A percentile compares a stretch with the other conserved stretches of the same genome.
Conservation (phyloP, 106 monocot species). For the Phalaenopsis equestris region DNA sequence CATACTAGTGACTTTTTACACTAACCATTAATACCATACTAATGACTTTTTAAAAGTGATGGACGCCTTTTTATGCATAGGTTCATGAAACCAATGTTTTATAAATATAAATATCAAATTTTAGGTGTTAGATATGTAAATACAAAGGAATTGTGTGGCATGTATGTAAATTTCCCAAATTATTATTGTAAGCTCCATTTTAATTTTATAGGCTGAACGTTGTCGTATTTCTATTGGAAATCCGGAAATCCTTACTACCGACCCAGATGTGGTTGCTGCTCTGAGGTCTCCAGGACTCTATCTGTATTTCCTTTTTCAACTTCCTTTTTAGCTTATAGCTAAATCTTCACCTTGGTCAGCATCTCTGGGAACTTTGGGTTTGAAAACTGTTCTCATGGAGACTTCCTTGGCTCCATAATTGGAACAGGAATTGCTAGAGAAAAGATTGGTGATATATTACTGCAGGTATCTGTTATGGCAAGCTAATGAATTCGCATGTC, state of each 20-base stretch:
- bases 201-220: conserved; percentile 63
- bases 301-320: background rate
- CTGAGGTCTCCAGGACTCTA: conserved; percentile 42
- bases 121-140: no score
- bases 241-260: conserved; percentile 47
- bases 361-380: conserved; percentile 92
- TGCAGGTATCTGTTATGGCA: conserved; percentile 51
- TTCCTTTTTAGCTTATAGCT: conserved; percentile 20
- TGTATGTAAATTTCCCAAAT: no score
- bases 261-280: conserved; percentile 73
- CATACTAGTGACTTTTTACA: no score
- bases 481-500: background rate
- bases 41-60: no score
- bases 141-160: no score
- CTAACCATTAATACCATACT: no score
- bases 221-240: conserved; percentile 83
- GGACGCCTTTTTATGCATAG: no score
- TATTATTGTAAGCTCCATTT: background rate
- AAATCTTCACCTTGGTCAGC: conserved; percentile 29
- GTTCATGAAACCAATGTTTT: no score
- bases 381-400: conserved; percentile 79
- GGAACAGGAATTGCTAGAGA: conserved; percentile 82
- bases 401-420: conserved; percentile 93
- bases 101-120: no score
- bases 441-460: conserved; percentile 83